A percentile compares a stretch with the other conserved stretches of the same genome.
Evolutionary conservation across 768 basidiomycete species (phyloP).

Genomic region (Suillus brevipes): DNA sequence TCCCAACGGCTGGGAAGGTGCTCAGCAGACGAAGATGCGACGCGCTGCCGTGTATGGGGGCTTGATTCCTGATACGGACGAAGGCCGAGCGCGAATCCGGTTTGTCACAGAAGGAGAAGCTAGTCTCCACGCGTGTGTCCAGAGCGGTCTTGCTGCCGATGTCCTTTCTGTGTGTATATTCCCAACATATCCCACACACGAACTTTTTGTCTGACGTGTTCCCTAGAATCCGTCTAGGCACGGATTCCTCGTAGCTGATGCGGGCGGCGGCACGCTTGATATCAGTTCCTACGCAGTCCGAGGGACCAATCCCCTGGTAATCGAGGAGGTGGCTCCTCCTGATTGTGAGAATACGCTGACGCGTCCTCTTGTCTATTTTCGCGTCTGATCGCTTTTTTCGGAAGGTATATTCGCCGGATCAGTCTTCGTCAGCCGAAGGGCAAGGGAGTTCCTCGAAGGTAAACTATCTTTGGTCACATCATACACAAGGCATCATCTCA

Average conservation of each 20-base stretch:
- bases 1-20: conserved; percentile 82
- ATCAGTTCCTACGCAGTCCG: conserved; percentile 80
- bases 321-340: conserved; percentile 82
- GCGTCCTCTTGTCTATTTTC: conserved; percentile 6
- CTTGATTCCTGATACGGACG: conserved; percentile 74
- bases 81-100: conserved; percentile 68
- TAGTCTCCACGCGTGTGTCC: conserved; percentile 77
- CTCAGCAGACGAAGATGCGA: conserved; percentile 75
- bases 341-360: conserved; percentile 54
- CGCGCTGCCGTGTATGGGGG: conserved; percentile 69
- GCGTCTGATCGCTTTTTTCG: conserved; percentile 2
- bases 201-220: conserved; percentile 10
- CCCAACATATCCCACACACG: conserved; percentile 5
- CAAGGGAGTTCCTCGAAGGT: conserved; percentile 74
- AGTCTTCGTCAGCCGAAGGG: conserved; percentile 77
- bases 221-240: conserved; percentile 68
- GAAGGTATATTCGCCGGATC: conserved; percentile 82
- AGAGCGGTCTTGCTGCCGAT: conserved; percentile 76
- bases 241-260: conserved; percentile 79
- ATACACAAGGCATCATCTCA: conserved; percentile 3
- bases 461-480: conserved; percentile 10
- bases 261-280: conserved; percentile 80
- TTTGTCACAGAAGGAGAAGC: conserved; percentile 87
- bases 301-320: conserved; percentile 66
- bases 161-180: conserved; percentile 60